Base-by-base conservation (phyloP, 176 grass and related monocot genomes). In the Phoenix dactylifera region DNA sequence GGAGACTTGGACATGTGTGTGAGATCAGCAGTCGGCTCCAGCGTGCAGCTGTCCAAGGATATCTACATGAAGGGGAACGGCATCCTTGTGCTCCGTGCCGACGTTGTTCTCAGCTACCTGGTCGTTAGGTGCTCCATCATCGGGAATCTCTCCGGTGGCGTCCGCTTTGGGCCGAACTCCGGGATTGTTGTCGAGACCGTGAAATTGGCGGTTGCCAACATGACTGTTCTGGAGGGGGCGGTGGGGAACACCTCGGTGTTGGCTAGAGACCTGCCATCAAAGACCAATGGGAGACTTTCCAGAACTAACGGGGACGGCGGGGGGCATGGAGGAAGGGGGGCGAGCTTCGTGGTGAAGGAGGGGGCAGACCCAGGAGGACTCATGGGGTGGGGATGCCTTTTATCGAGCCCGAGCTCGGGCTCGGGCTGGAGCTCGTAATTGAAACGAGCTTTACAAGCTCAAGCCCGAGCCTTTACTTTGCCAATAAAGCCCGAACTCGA, bases 351-450 rank as follows among this genome's bases (percentile, higher is more conserved):
- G 16, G 76, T 98, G 57, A 83, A 70, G 85, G n/a, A n/a, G n/a
- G n/a, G 93, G 87, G 51, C 83, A 92, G 81, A 88, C 84, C 0
- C 93, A 98, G 73, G 93, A 98, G 78, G 93, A 98, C 63, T 98
- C 87, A 0, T 98, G 93, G 93, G 93, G 93, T 9, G 93, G 93
- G 4, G 87, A 98, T 49, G 77, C 93, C 2, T 98, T 20, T 20
- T 20, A 20, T 20, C 20, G 0, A 20, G 20, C 20, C 0, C 20
- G 20, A 0, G 20, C 20, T 20, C 0, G 20, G 20, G 20, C 20
- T 20, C 20, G 20, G 20, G 20, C 20, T 20, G 0, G 20, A 20
- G 20, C 20, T 20, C 20, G 20, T 20, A 20, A 20, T 20, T 20
- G 20, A 20, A 20, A 20, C 20, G 0, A 20, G 20, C 20, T 20